Percentiles rank a stretch among this genome's conserved stretches.
phyloP scores from a whole-genome alignment of 2,329 filamentous ascomycete species.

The Sporothrix schenckii region DNA sequence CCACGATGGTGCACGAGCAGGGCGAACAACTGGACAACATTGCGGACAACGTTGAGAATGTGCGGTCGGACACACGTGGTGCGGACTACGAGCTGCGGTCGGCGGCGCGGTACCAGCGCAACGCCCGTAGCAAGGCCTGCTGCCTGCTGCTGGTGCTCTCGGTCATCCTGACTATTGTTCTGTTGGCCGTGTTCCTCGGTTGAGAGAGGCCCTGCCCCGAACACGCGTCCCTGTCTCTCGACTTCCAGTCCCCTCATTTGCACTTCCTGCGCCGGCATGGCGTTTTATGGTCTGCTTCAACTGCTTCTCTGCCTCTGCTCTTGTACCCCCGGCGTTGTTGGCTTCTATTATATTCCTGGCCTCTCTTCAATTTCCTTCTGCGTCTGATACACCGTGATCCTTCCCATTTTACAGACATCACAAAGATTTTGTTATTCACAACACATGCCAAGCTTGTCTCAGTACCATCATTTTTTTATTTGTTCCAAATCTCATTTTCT shows the following conservation, averaged over 20 bases:
- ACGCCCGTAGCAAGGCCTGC: slow-evolving; percentile 90
- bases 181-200: slow-evolving; percentile 81
- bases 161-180: slow-evolving; percentile 84
- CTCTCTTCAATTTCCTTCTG: background rate
- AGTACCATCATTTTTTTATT: background rate
- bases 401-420: background rate
- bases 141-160: slow-evolving; percentile 86
- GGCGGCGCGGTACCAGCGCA: slow-evolving; percentile 91
- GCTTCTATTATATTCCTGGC: background rate
- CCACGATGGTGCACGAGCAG: slow-evolving; percentile 93
- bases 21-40: slow-evolving; percentile 87
- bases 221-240: background rate
- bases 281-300: slow-evolving; percentile 4
- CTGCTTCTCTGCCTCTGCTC: background rate
- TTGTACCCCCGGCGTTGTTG: background rate
- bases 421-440: background rate
- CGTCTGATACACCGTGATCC: slow-evolving; percentile 7
- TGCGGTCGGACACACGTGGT: slow-evolving; percentile 77
- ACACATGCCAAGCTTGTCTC: background rate
- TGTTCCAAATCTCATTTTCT: background rate
- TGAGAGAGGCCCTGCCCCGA: slow-evolving; percentile 45
- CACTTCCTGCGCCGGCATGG: background rate
- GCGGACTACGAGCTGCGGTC: slow-evolving; percentile 84
- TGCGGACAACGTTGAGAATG: slow-evolving; percentile 81
- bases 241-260: background rate